Evolutionary conservation across 495 filamentous ascomycete species (phyloP).

Genomic region (Trichoderma reesei): DNA sequence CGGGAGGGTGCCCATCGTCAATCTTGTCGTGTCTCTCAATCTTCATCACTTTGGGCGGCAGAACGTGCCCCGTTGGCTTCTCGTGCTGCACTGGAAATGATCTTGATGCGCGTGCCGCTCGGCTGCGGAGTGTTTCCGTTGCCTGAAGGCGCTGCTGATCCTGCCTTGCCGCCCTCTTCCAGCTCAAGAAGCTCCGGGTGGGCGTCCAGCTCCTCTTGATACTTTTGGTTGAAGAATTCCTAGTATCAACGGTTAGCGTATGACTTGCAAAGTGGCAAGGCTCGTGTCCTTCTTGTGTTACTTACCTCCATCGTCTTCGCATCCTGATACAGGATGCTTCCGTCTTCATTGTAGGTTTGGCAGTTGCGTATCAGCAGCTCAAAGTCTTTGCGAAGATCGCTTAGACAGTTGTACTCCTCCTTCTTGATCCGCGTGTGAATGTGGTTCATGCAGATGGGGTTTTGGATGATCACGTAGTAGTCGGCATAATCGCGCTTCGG

Average conservation of each 20-base stretch:
- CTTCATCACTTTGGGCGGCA: conserved; percentile 36
- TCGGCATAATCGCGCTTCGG: conserved; percentile 81
- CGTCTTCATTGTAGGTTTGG: conserved; percentile 90
- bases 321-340: conserved; percentile 81
- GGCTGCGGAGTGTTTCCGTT: conserved; percentile 63
- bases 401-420: conserved; percentile 74
- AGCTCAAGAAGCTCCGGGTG: conserved; percentile 67
- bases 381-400: conserved; percentile 73
- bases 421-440: conserved; percentile 91
- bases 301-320: conserved; percentile 87
- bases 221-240: conserved; percentile 56
- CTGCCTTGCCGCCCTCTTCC: conserved; percentile 51
- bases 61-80: conserved; percentile 31
- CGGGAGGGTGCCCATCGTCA: not conserved
- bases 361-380: conserved; percentile 81
- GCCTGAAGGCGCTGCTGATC: conserved; percentile 55
- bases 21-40: conserved; percentile 19
- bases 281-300: conserved; percentile 12
- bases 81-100: conserved; percentile 43
- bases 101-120: conserved; percentile 39
- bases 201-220: conserved; percentile 58
- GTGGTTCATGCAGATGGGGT: conserved; percentile 86
- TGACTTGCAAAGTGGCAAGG: not conserved
- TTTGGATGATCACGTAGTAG: conserved; percentile 86
- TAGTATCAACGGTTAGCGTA: conserved; percentile 18